Conservation (phyloP, 352 stramenopile species). For the Pythium aquatile region DNA sequence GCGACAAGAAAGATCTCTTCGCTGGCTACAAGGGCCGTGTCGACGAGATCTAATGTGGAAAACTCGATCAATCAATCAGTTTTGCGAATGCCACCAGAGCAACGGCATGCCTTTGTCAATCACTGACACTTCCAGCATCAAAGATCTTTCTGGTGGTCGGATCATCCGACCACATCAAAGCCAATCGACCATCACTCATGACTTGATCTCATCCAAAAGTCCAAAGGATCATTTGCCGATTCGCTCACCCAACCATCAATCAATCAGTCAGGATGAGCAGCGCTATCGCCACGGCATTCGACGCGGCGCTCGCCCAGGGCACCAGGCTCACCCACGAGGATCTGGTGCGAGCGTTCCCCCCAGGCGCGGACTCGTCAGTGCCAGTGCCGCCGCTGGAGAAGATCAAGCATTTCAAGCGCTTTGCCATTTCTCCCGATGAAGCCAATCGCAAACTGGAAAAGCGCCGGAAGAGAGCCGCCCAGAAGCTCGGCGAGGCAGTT, state of each 20-base stretch:
- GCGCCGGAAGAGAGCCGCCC: background rate
- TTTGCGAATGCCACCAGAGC: background rate
- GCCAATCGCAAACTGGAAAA: conserved; percentile 14
- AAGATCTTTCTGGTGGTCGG: too few relatives aligned
- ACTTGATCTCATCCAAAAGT: too few relatives aligned
- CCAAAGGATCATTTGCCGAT: conserved; percentile 10
- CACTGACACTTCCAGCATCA: too few relatives aligned
- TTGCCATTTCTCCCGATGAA: conserved; percentile 9
- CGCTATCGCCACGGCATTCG: conserved; percentile 11
- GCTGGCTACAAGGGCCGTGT: conserved; percentile 62
- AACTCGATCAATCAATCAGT: background rate
- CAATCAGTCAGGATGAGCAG: conserved; percentile 8
- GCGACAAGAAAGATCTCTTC: conserved; percentile 70
- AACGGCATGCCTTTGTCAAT: too few relatives aligned
- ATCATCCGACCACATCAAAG: too few relatives aligned
- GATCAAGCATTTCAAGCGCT: conserved; percentile 21
- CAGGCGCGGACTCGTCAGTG: background rate
- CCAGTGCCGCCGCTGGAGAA: background rate
- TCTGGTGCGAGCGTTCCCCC: conserved; percentile 6
- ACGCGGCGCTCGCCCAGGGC: conserved; percentile 14
- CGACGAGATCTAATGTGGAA: conserved; percentile 52
- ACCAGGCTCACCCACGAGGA: conserved; percentile 9
- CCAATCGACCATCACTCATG: too few relatives aligned
- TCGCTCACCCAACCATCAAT: background rate
- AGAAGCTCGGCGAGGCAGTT: conserved; percentile 7